These are phyloP conservation scores for Abelmoschus esculentus DNA, from an alignment of 345 rosid species.

Conservation along the genomic window DNA sequence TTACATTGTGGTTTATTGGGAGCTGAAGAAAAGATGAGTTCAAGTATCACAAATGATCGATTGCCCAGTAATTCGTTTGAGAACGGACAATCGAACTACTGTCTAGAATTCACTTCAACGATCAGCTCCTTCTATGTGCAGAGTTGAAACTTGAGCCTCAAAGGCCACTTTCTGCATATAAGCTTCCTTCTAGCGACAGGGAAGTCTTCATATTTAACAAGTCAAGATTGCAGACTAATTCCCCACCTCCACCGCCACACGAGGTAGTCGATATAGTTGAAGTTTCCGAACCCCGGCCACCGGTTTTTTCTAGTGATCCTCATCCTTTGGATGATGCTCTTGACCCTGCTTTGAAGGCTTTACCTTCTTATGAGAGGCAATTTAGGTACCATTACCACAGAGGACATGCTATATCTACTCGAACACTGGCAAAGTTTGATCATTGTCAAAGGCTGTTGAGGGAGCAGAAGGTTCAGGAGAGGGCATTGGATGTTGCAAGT, in stretches of 20 bases:
- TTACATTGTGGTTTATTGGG: constrained; percentile 17
- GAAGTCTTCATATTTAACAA: constrained; percentile 81
- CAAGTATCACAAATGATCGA: constrained; percentile 42
- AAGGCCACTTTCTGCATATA: constrained; percentile 57
- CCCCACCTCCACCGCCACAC: constrained; percentile 45
- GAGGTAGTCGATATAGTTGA: constrained; percentile 55
- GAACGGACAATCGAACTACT: constrained; percentile 66
- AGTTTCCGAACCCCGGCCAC: constrained; percentile 46
- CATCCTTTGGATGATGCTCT: constrained; percentile 82
- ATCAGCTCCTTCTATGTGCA: constrained; percentile 77
- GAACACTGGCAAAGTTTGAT: constrained; percentile 28
- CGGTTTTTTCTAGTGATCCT: constrained; percentile 39
- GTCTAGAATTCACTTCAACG: constrained; percentile 49
- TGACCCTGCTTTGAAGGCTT: constrained; percentile 91
- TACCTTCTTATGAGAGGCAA: constrained; percentile 84
- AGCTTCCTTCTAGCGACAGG: constrained; percentile 59
- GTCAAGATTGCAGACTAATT: constrained; percentile 54
- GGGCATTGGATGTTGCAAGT: constrained; percentile 79
- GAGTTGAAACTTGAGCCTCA: constrained; percentile 89
- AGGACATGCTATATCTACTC: constrained; percentile 49
- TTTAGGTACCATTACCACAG: constrained; percentile 68
- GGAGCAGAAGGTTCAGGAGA: constrained; percentile 86
- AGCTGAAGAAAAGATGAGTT: constrained; percentile 52
- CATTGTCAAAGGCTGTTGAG: constrained; percentile 44
- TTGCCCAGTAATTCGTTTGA: too few species aligned